Conservation (phyloP, 1,139 yeast genomes). For the Keqinozyma sinolaborantium region DNA sequence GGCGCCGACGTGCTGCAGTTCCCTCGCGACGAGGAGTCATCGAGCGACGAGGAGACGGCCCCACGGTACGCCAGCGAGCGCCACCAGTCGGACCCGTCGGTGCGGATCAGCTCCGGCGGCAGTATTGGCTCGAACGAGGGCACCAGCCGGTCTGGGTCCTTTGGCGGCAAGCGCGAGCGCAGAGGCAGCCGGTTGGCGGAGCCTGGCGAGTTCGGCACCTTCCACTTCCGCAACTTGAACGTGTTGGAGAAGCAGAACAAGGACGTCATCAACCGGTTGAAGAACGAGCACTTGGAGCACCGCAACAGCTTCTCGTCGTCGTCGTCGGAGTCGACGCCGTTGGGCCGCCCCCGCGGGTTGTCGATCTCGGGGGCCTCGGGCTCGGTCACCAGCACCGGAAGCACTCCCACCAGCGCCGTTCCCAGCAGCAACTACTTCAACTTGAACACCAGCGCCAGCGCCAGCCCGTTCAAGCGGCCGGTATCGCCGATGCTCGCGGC, state of each 20-base stretch:
- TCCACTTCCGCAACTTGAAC: slow-evolving; percentile 82
- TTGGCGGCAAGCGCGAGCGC: slow-evolving; percentile 50
- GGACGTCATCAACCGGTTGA: slow-evolving; percentile 83
- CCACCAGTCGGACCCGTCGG: slow-evolving; percentile 2
- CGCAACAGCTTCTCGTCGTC: slow-evolving; percentile 41
- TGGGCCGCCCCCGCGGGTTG: slow-evolving; percentile 35
- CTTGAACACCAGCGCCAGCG: slow-evolving; percentile 4
- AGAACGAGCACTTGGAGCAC: slow-evolving; percentile 73
- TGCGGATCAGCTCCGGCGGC: slow-evolving; percentile 2
- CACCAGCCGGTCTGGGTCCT: slow-evolving; percentile 9
- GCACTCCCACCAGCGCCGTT: slow-evolving; percentile 4
- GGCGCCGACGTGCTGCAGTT: slow-evolving; percentile 76
- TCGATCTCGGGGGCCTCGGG: slow-evolving; percentile 17
- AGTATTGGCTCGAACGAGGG: slow-evolving; percentile 4
- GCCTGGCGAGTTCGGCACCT: slow-evolving; percentile 83
- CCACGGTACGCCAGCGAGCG: slow-evolving; percentile 2
- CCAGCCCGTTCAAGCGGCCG: slow-evolving; percentile 38
- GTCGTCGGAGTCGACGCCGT: slow-evolving; percentile 40
- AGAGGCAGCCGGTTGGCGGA: slow-evolving; percentile 71
- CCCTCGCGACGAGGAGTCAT: slow-evolving; percentile 42
- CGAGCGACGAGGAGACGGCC: slow-evolving; percentile 20
- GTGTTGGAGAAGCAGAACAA: slow-evolving; percentile 92
- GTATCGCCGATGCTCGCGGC: slow-evolving; percentile 27
- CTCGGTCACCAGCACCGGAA: slow-evolving; percentile 3
- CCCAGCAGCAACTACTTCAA: slow-evolving; percentile 2